Conservation (phyloP, 2,329 filamentous ascomycete species). For the Ophiostoma quercus region DNA sequence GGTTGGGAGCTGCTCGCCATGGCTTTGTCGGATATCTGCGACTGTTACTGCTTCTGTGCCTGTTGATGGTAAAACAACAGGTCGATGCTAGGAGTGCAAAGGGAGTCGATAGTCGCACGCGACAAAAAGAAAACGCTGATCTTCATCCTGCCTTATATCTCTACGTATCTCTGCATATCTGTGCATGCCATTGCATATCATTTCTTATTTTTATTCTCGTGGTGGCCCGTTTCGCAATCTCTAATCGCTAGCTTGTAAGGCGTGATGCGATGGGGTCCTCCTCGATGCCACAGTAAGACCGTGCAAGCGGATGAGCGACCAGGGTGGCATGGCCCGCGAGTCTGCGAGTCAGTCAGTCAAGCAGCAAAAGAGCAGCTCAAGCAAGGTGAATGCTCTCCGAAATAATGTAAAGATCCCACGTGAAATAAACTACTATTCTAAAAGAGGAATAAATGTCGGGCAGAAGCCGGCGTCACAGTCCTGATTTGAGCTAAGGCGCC, state of each 20-base stretch:
- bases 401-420: not conserved
- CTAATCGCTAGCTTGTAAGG: conserved; percentile 1
- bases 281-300: conserved; percentile 1
- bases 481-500: not conserved
- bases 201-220: not conserved
- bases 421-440: not conserved
- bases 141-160: not conserved
- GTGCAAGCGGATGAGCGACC: not conserved
- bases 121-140: not conserved
- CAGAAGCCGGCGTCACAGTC: not conserved
- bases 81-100: not conserved
- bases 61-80: not conserved
- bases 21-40: not conserved
- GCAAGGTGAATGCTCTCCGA: not conserved
- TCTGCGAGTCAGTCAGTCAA: not conserved
- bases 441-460: conserved; percentile 1
- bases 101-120: not conserved
- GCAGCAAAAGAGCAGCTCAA: not conserved
- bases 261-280: not conserved
- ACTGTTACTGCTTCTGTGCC: not conserved
- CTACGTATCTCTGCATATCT: not conserved
- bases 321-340: not conserved
- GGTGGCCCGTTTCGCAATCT: not conserved
- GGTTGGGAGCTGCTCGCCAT: not conserved
- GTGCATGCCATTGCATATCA: not conserved